Evolutionary conservation across 2,329 filamentous ascomycete genomes (phyloP).

Genomic region (Diaporthe caulivora): DNA sequence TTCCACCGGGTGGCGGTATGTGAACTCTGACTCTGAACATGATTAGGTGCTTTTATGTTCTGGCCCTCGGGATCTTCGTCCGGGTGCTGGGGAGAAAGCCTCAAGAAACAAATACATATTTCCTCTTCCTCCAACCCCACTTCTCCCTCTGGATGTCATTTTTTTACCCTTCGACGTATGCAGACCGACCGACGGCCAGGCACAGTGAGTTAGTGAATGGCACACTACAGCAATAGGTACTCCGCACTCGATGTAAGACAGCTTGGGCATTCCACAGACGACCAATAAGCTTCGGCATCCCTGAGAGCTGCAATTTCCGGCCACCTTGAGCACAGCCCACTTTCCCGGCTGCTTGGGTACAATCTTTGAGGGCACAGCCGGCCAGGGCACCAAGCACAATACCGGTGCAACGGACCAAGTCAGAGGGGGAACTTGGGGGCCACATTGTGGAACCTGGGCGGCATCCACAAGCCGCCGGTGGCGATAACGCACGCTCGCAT

Average conservation of each 20-base stretch:
- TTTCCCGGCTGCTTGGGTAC: slow-evolving; percentile 25
- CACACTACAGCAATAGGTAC: not conserved
- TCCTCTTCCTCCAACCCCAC: not conserved
- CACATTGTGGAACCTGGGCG: slow-evolving; percentile 15
- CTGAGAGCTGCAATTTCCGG: slow-evolving; percentile 32
- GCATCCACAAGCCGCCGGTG: slow-evolving; percentile 20
- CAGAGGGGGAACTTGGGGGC: not conserved
- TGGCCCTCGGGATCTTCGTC: slow-evolving; percentile 1
- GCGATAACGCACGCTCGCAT: slow-evolving; percentile 5
- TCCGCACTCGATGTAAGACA: not conserved
- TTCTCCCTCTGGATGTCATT: not conserved
- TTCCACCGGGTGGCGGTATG: too few relatives aligned
- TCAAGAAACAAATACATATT: not conserved
- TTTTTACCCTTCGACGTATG: not conserved
- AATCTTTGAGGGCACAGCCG: not conserved
- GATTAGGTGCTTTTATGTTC: not conserved
- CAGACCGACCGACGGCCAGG: not conserved
- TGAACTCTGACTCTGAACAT: not conserved
- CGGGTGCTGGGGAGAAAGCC: not conserved
- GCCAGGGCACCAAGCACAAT: not conserved
- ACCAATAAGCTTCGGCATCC: slow-evolving; percentile 23
- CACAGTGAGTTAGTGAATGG: not conserved
- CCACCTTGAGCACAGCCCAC: slow-evolving; percentile 12
- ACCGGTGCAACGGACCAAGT: not conserved
- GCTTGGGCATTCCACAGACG: not conserved